These are phyloP conservation scores for Diplodia corticola DNA, from an alignment of 2,329 filamentous ascomycete genomes.

Conservation along the genomic window DNA sequence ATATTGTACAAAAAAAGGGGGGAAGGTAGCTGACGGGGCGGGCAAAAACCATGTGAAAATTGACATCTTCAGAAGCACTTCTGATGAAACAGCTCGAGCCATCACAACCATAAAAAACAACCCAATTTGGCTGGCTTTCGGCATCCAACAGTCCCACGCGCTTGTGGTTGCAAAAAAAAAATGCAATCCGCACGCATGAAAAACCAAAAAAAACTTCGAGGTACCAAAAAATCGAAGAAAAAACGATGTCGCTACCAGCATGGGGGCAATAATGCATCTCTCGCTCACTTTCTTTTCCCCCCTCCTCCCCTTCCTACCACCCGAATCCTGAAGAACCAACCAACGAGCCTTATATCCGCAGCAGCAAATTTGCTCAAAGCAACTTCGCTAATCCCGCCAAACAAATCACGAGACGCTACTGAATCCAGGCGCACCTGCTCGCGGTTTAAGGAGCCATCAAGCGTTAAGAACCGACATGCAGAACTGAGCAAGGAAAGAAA, in stretches of 20 bases:
- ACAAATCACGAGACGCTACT: not conserved
- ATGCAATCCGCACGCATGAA: not conserved
- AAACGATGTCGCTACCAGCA: not conserved
- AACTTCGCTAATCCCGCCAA: not conserved
- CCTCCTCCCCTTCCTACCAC: not conserved
- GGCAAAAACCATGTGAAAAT: not conserved
- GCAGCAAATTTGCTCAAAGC: constrained; percentile 8
- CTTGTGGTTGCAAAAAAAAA: not conserved
- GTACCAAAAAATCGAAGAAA: not conserved
- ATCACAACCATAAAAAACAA: not conserved
- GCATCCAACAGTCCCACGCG: not conserved
- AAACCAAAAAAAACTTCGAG: not conserved
- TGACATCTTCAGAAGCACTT: not conserved
- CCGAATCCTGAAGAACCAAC: not conserved
- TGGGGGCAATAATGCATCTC: not conserved
- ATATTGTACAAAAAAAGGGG: not conserved
- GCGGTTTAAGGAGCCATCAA: not conserved
- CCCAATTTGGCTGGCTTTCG: not conserved
- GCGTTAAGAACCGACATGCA: not conserved
- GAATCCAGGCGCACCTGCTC: not conserved
- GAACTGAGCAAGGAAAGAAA: not conserved
- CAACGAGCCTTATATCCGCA: not conserved
- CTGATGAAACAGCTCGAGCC: not conserved
- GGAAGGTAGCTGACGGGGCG: too few species aligned
- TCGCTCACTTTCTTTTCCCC: not conserved